Conservation (phyloP, 257 asterid species). For the Ajuga chamaepitys region DNA sequence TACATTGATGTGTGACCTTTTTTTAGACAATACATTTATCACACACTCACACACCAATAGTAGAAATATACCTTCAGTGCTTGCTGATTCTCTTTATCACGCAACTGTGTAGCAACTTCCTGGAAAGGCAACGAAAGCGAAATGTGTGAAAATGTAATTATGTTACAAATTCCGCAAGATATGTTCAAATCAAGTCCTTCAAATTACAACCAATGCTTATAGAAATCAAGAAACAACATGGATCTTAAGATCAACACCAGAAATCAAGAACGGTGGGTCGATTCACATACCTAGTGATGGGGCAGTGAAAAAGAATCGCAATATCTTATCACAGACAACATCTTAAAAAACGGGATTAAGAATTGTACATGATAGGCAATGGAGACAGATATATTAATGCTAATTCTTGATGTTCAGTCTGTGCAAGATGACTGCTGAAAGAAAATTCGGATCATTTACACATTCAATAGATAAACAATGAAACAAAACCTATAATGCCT, state of each 20-base stretch:
- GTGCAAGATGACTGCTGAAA: too few relatives aligned
- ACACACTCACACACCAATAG: background rate
- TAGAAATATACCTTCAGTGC: slow-evolving; percentile 28
- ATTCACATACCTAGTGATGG: slow-evolving; percentile 52
- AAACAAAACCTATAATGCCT: background rate
- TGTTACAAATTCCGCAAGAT: background rate
- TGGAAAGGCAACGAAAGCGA: slow-evolving; percentile 19
- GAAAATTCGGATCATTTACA: too few relatives aligned
- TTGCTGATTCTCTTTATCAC: slow-evolving; percentile 32
- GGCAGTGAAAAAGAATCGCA: slow-evolving; percentile 52
- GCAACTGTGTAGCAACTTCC: slow-evolving; percentile 59
- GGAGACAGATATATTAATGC: too few relatives aligned
- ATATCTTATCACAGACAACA: slow-evolving; percentile 33
- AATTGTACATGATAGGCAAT: background rate
- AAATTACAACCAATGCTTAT: background rate
- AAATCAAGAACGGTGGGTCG: background rate
- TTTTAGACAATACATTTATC: slow-evolving; percentile 37
- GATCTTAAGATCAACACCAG: background rate
- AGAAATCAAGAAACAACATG: slow-evolving; percentile 2
- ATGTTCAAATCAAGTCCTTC: background rate
- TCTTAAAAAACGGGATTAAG: background rate
- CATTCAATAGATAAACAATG: background rate
- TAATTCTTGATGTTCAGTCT: too few relatives aligned
- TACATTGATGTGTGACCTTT: too few relatives aligned
- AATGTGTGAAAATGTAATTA: too few relatives aligned